A percentile compares a stretch with the other conserved stretches of the same genome.
Evolutionary conservation across 2,329 filamentous ascomycete genomes (phyloP).

Genomic region (Pseudocercospora crystallina): DNA sequence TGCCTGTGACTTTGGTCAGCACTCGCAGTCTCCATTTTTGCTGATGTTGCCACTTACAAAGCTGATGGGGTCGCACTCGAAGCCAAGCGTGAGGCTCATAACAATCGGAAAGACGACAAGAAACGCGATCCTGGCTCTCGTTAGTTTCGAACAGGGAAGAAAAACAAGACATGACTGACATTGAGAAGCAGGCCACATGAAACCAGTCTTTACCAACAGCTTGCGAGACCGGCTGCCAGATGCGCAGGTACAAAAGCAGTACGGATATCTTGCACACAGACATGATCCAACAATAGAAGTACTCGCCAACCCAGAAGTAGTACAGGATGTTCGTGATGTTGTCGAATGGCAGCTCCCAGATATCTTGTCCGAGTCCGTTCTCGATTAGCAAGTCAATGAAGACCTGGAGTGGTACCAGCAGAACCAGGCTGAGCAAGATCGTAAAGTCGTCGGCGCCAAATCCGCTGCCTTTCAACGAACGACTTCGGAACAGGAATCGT

Average conservation of each 20-base stretch:
- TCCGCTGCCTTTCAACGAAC: conserved; percentile 5
- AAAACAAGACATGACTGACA: background rate
- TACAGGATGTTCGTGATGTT: conserved; percentile 12
- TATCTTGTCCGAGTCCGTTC: conserved; percentile 10
- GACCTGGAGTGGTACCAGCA: conserved; percentile 2
- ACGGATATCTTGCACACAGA: conserved; percentile 10
- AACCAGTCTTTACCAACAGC: conserved; percentile 5
- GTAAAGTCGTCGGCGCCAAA: conserved; percentile 10
- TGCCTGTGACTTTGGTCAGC: background rate
- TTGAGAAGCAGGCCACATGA: conserved; percentile 1
- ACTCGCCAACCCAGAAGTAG: conserved; percentile 14
- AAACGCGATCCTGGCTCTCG: background rate
- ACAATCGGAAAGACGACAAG: conserved; percentile 3
- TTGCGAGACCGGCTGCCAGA: background rate
- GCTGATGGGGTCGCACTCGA: conserved; percentile 16
- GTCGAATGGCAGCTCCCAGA: conserved; percentile 4
- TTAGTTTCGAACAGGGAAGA: background rate
- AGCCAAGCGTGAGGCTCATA: conserved; percentile 10
- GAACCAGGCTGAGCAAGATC: conserved; percentile 3
- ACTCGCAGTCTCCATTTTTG: too few relatives aligned
- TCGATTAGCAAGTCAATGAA: conserved; percentile 1
- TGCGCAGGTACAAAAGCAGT: conserved; percentile 9
- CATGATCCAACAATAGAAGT: conserved; percentile 15
- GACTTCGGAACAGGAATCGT: conserved; percentile 7
- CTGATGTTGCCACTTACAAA: conserved; percentile 1